A percentile compares a stretch with the other conserved stretches of the same genome.
These are phyloP conservation scores for Eucalyptus tenuipes DNA, from an alignment of 345 rosid genomes.

Conservation along the genomic window DNA sequence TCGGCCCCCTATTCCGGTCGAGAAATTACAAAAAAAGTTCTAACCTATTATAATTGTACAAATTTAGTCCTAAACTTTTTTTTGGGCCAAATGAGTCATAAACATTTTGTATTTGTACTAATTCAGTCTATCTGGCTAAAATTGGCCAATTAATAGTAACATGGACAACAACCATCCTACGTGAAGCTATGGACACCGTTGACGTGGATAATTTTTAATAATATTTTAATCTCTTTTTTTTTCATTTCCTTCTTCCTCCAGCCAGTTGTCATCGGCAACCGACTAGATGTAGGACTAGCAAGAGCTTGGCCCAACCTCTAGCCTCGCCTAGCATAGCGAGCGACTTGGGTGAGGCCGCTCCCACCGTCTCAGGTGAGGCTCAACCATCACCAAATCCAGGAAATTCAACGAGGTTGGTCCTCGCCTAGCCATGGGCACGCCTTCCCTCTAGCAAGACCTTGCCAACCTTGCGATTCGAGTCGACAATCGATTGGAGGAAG, in stretches of 20 bases:
- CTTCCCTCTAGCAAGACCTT: neutral
- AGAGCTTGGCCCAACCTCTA: neutral
- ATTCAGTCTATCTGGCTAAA: no score
- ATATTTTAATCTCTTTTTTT: no score
- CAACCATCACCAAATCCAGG: neutral
- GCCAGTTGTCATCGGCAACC: accelerated
- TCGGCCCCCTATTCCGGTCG: accelerated
- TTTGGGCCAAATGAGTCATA: no score
- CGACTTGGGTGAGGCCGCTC: accelerated
- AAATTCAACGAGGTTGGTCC: accelerated
- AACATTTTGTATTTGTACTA: no score
- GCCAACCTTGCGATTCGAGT: accelerated
- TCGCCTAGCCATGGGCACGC: neutral
- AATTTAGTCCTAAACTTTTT: accelerated
- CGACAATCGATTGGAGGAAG: neutral
- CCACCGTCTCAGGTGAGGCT: neutral
- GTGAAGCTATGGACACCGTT: accelerated
- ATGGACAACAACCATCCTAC: accelerated
- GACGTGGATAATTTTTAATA: no score
- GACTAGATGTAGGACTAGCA: neutral
- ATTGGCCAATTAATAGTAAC: accelerated
- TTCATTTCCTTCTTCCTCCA: neutral
- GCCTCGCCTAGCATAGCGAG: accelerated
- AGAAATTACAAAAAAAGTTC: neutral
- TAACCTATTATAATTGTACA: no score